Evolutionary conservation across 176 grass and related monocot genomes (phyloP), one percentile per base, ranked within the genome.

Genomic region (Avena atlantica): DNA sequence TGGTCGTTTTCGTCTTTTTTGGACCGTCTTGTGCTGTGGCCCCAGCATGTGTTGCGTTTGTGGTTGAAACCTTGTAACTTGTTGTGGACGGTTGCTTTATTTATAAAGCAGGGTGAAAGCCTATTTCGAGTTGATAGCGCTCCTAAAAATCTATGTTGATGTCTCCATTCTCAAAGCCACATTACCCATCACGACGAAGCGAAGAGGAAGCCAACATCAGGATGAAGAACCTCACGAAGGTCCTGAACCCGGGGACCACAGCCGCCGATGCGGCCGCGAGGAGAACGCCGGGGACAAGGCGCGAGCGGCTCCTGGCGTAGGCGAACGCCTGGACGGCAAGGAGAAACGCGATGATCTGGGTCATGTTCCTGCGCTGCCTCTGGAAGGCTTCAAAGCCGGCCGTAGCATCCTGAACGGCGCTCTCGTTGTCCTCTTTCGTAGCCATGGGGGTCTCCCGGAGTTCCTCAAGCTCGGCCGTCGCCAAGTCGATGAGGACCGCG

Each of bases 221-320:
- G 45, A n/a, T 4, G 80, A 23, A 45, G 80, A 83, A 34, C 73
- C 80, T 61, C 62, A 78, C 50, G 51, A 88, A 34, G 64, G 42
- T 63, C 27, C 50, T 70, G 12, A 31, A 0, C 20, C 81, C 64
- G 0, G 52, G 74, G 25, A 61, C 12, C 9, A 71, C 25, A n/a
- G 71, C 49, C 3, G 86, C 78, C 4, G 61, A 63, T 1, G 58
- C 79, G 62, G 12, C 49, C 4, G 71, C 36, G 79, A 83, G 34
- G 59, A 78, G 52, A 56, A 84, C 27, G 34, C 80, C 12, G 66
- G 64, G 87, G 64, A 84, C 27, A 25, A 83, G 87, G 11, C 2
- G 76, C 45, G 57, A 69, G 76, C 82, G 87, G 62, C 3, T 65
- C 8, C 12, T 10, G n/a, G 31, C 57, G 67, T 24, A 44, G 56